Evolutionary conservation across 176 grass and related monocot species (phyloP), one percentile per base, ranked within the genome.

Genomic region (Eragrostis nindensis): DNA sequence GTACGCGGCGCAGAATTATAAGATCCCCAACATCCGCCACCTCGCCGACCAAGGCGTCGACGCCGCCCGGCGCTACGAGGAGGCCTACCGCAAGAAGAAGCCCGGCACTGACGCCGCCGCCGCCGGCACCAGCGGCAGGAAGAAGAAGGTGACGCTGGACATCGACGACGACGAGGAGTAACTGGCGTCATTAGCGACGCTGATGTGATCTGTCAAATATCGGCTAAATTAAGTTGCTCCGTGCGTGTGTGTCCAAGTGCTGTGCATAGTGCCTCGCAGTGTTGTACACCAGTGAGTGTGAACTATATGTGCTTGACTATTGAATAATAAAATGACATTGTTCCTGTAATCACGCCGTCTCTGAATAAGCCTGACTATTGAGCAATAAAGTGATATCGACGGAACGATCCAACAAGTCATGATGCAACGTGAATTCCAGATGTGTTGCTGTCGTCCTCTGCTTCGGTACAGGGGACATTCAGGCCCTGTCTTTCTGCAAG

Each of bases 1-100:
- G 50, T 95, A 86, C 49, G 68, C 67, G 11, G 87, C 93, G 24
- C 90, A 92, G 82, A 92, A 92, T 29, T 95, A 95, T 71, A 92
- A 78, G 76, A 79, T 95, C 10, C 90, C 90, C 15, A 90, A 88
- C 73, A 19, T 95, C 42, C 78, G 63, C 2, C 18, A 9, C 66
- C 64, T 86, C 71, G 87, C 79, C 21, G 42, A 82, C 61, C 59
- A n/a, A 11, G 49, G 80, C 76, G 80, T 76, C 55, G 77, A 76
- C 71, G 56, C 75, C 56, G 85, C 91, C 53, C 84, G 69, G 77
- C 56, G 77, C 0, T 90, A 95, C 49, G 93, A 95, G 87, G 87
- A 95, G 90, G 41, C 85, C 19, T 86, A 95, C 76, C 87, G 93
- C 74, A 90, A 80, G 81, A 36, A 36, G 32, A 88, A 84, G 79